Evolutionary conservation across 2,329 filamentous ascomycete genomes (phyloP).

Genomic region (Pseudogymnoascus sp.): DNA sequence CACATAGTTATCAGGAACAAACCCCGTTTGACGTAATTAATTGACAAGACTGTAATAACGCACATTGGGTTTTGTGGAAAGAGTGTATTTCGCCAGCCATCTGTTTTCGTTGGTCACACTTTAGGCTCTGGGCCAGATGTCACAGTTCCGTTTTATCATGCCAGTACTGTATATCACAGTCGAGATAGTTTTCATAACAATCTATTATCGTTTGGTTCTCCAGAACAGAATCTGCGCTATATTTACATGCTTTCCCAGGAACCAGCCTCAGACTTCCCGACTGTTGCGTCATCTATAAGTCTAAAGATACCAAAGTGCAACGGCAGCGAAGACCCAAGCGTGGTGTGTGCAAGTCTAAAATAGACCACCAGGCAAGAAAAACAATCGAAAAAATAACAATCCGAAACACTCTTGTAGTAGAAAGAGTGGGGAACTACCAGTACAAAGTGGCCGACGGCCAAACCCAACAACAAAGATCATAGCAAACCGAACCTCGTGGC

Average conservation of each 20-base stretch:
- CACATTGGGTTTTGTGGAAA: too few species aligned
- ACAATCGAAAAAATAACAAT: background rate
- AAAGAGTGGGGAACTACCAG: background rate
- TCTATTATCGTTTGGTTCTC: background rate
- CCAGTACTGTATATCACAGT: background rate
- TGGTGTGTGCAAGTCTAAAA: background rate
- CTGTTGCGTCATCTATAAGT: background rate
- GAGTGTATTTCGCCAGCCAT: background rate
- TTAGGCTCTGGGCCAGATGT: background rate
- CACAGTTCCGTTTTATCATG: background rate
- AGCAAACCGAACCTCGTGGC: constrained; percentile 12
- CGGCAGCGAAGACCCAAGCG: background rate
- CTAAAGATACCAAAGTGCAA: background rate
- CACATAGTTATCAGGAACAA: background rate
- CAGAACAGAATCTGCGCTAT: background rate
- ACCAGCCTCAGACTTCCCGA: background rate
- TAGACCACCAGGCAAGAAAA: too few species aligned
- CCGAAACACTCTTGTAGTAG: background rate
- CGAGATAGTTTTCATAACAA: background rate
- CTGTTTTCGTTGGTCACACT: background rate
- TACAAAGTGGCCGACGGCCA: background rate
- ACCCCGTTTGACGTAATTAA: too few species aligned
- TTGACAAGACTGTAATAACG: too few species aligned
- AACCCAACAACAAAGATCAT: constrained; percentile 4
- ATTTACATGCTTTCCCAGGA: background rate